A percentile compares a stretch with the other conserved stretches of the same genome.
Evolutionary conservation across 352 stramenopile genomes (phyloP).

Genomic region (Phytophthora pseudosyringae): DNA sequence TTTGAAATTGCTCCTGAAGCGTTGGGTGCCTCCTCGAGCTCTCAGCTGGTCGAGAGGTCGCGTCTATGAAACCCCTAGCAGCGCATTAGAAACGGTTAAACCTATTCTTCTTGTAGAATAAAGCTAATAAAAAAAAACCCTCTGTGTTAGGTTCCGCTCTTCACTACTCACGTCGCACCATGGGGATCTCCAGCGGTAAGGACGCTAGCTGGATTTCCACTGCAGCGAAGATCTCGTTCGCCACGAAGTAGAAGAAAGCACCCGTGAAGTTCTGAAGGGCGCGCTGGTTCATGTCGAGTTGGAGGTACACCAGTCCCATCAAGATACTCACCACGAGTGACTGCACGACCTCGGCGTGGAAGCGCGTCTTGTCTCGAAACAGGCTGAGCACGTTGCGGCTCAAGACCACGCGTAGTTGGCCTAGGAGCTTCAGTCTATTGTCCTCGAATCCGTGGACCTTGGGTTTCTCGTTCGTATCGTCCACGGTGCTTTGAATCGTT

Average conservation of each 20-base stretch:
- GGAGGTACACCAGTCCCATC: conserved; percentile 53
- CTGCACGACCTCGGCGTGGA: conserved; percentile 20
- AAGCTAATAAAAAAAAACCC: too few relatives aligned
- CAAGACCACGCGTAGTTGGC: conserved; percentile 40
- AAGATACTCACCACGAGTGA: neutral
- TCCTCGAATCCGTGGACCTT: conserved; percentile 18
- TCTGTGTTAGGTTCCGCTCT: too few relatives aligned
- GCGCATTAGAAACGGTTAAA: too few relatives aligned
- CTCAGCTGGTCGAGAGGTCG: too few relatives aligned
- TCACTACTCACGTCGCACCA: conserved; percentile 59
- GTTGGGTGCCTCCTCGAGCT: too few relatives aligned
- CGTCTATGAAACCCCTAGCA: too few relatives aligned
- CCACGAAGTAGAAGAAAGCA: conserved; percentile 50
- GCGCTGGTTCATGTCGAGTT: conserved; percentile 46
- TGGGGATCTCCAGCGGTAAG: conserved; percentile 38
- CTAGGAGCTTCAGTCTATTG: conserved; percentile 20
- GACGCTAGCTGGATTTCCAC: conserved; percentile 26
- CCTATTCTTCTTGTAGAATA: too few relatives aligned
- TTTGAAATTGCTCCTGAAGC: too few relatives aligned
- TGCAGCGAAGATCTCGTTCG: conserved; percentile 48
- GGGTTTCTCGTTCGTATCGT: too few relatives aligned
- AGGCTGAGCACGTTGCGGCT: conserved; percentile 44
- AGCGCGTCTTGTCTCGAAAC: conserved; percentile 39
- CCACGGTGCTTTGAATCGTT: too few relatives aligned
- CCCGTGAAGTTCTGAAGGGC: conserved; percentile 54